phyloP scores from a whole-genome alignment of 129 eudicot genomes.

The Escallonia herrerae region DNA sequence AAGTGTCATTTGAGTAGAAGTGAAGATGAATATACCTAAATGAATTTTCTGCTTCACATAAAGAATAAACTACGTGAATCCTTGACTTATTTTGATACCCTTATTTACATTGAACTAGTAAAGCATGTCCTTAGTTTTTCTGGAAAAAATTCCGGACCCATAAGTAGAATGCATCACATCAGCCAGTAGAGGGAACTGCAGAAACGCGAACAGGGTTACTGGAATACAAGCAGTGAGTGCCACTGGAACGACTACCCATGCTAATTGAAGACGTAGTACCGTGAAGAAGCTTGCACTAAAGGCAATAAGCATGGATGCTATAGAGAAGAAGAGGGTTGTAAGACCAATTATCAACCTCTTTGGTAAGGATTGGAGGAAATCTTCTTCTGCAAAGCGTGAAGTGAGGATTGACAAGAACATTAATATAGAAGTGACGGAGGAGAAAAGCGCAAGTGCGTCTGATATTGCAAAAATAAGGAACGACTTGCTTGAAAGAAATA shows the following conservation, averaged over 20 bases:
- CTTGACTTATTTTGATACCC: too few species aligned
- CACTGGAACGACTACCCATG: conserved; percentile 14
- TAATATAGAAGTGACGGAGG: conserved; percentile 34
- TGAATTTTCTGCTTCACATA: too few species aligned
- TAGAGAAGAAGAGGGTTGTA: conserved; percentile 14
- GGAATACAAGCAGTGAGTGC: conserved; percentile 11
- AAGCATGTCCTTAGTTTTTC: not conserved
- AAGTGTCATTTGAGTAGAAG: too few species aligned
- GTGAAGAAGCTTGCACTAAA: conserved; percentile 13
- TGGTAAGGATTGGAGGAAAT: conserved; percentile 42
- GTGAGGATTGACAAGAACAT: conserved; percentile 52
- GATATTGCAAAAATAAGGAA: conserved; percentile 24
- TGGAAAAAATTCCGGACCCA: conserved; percentile 24
- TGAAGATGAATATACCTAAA: too few species aligned
- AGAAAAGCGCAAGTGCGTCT: conserved; percentile 34
- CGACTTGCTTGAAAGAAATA: conserved; percentile 11
- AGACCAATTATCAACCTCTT: conserved; percentile 12
- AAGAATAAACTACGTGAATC: too few species aligned
- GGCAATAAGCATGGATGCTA: conserved; percentile 19
- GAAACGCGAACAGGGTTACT: conserved; percentile 10
- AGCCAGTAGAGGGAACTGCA: conserved; percentile 41
- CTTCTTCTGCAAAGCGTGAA: conserved; percentile 53
- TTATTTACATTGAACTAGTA: too few species aligned
- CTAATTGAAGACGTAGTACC: not conserved
- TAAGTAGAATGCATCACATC: conserved; percentile 40